Base-by-base conservation (phyloP, 2,329 filamentous ascomycete species). In the Xylariaceae sp. region DNA sequence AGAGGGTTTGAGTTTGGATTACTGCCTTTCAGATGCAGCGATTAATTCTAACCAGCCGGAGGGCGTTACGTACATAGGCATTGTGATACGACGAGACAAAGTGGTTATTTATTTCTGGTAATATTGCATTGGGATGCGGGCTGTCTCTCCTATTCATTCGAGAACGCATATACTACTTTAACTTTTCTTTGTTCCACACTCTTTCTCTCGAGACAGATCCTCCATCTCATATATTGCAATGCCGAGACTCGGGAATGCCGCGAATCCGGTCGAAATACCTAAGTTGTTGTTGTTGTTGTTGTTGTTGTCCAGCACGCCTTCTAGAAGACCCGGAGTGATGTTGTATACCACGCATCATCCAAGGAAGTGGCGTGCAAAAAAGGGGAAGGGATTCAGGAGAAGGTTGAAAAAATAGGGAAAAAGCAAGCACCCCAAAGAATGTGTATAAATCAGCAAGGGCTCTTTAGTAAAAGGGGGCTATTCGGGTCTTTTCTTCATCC, bases 71-170 rank as follows among this genome's bases (percentile, higher is more conserved):
- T 72, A 72, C 69, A 72, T 72, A 72, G 66, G 66, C 66, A 68
- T 71, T 67, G 66, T 70, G 66, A 66, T 69, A 64, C 59, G 62
- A 64, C 47, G 63, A 65, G 66, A 65, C 65, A 71, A 30, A 51
- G 69, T 67, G 66, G 57, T 65, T 70, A 68, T 70, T 69, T 63
- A 70, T 74, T 73, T 76, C 73, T 77, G 74, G 74, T 77, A 77
- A 76, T 77, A 76, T 74, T 76, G 77, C 78, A 79, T 79, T 75
- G 74, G 74, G 74, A 72, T 69, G 70, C 69, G 68, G 71, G 71
- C 62, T 64, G 57, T 67, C 59, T 67, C 59, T 66, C 57, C 58
- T 66, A 64, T 67, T 68, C 64, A 60, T 65, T 62, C 63, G 61
- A 30, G 61, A 67, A 70, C 61, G 64, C 68, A 71, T 68, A 70